Evolutionary conservation across 306 rosid genomes (phyloP), one percentile per base, ranked within the genome.

Genomic region (Echinosophora koreensis): DNA sequence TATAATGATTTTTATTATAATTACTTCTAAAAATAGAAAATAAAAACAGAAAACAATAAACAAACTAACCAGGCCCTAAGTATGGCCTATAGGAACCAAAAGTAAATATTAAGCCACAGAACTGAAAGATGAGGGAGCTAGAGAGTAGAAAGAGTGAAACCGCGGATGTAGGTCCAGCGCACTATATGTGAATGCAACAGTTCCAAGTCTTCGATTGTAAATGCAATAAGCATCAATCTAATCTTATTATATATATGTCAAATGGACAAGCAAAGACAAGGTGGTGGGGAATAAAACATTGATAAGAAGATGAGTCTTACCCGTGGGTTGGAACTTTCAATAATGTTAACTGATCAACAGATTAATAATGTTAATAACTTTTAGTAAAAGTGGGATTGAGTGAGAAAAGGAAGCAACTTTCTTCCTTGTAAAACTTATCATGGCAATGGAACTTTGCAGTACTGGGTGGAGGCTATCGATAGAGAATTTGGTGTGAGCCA

Each of bases 101-200:
- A 80, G 65, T 3, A 27, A 39, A 85, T 57, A 16, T 72, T 68
- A 81, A 77, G n/a, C 73, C 70, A 68, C 22, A 76, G 54, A 69
- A 67, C 17, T 15, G 55, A 66, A 69, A 46, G 74, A 38, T 27
- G 37, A 50, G 72, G 69, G 78, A 35, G 22, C 1, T 22, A 22
- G 57, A 60, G 72, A 41, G 0, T 39, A 44, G 52, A 47, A 3
- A 47, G 62, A 51, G 41, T 59, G 71, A 51, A n/a, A 49, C 74
- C 81, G 66, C 39, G 50, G 71, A 56, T 37, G 82, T 73, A 67
- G 87, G 84, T 35, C 64, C 52, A n/a, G 17, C 83, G 85, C 91
- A 83, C 89, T 83, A 85, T 79, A 64, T 59, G 89, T 75, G 88
- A 78, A 80, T 17, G 47, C 34, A 71, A 80, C 56, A 74, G 65